A percentile compares a stretch with the other conserved stretches of the same genome.
Conservation (phyloP, 805 yeast genomes). For the Teunomyces kruisii region DNA sequence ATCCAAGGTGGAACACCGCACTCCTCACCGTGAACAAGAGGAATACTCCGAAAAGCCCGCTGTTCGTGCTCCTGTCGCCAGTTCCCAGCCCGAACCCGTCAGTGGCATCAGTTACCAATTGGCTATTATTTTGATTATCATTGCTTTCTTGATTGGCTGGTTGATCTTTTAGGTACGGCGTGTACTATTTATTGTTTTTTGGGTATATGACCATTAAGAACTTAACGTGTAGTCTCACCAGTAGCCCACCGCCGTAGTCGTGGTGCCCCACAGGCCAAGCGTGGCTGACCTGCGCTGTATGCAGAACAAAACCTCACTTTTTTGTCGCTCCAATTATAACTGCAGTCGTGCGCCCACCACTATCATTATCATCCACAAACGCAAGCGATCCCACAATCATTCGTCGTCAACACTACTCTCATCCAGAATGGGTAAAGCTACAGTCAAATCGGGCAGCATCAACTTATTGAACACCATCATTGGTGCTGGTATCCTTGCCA, state of each 20-base stretch:
- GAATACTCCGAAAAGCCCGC: not conserved
- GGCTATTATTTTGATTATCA: constrained; percentile 46
- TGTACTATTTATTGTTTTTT: not conserved
- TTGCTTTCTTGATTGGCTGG: constrained; percentile 70
- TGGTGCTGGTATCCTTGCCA: constrained; percentile 78
- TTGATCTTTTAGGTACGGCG: constrained; percentile 49
- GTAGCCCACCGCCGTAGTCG: too few species aligned
- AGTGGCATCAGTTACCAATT: constrained; percentile 55
- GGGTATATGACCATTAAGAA: not conserved
- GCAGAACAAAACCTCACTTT: too few species aligned
- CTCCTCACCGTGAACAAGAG: not conserved
- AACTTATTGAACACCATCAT: constrained; percentile 74
- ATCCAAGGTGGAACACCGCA: not conserved
- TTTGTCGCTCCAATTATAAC: too few species aligned
- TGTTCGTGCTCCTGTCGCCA: not conserved
- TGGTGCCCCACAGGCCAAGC: too few species aligned
- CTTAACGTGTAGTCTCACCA: not conserved
- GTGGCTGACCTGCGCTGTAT: too few species aligned
- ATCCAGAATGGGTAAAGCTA: constrained; percentile 15
- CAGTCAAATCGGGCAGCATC: constrained; percentile 32
- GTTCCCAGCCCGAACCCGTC: constrained; percentile 24
- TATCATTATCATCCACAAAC: not conserved
- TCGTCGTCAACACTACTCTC: not conserved
- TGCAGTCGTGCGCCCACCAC: not conserved
- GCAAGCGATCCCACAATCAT: not conserved